Evolutionary conservation across 1,139 yeast species (phyloP), one percentile per base, ranked within the genome.

Genomic region (Debaryomyces psychrophilus): DNA sequence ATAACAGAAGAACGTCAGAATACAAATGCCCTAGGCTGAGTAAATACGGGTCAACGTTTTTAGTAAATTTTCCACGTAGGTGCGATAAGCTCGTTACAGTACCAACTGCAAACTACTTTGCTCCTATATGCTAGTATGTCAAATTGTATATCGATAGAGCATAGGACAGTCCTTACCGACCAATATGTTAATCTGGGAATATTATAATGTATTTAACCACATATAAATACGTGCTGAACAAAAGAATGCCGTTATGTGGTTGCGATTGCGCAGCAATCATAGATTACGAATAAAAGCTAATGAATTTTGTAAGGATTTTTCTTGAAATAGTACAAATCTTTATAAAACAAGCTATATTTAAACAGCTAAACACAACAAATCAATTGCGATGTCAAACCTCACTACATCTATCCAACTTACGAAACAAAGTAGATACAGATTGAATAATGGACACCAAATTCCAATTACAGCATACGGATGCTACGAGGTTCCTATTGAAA

Each of bases 381-480:
- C 17, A 12, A 28, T 31, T 20, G 41, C 26, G 12, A 61, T 62
- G 65, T 58, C 65, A 6, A 57, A 56, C 44, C 49, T 56, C 31
- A 62, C 67, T 34, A 51, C 65, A 14, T 58, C 69, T 5, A 67
- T 67, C 42, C 70, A 65, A 56, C 54, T 67, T 49, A 65, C 67
- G 43, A 63, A 61, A 40, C 50, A 56, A 28, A 64, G 67, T 28
- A 61, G 54, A 41, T 65, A 64, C 50, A 65, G 59, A 49, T 67
- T 73, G 49, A 70, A 67, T 54, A 71, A 72, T 49, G 76, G 76
- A 8, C 56, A 47, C 8, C 58, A 59, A 29, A 73, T 73, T 39
- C 79, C 79, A 1, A 70, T 66, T n/a, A 60, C 73, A 27, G 78
- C 73, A 4, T 71, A 57, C 48, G 78, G 79, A 3, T 64, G 66